Evolutionary conservation across 257 asterid species (phyloP).

Genomic region (Marsdenia floribunda): DNA sequence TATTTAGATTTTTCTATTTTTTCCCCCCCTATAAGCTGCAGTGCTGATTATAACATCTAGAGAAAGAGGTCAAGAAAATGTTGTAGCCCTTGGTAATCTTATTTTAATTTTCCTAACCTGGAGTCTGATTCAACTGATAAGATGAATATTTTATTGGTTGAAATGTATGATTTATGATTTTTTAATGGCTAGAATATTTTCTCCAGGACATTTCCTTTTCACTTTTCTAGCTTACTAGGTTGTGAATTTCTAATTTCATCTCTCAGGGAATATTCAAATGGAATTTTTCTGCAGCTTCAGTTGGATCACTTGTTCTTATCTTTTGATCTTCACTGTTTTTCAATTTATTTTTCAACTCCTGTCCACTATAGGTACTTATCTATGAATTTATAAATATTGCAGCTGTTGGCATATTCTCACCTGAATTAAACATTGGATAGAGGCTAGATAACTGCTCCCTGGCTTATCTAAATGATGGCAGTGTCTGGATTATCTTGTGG

Average conservation of each 20-base stretch:
- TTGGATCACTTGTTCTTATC: not conserved
- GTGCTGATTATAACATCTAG: not conserved
- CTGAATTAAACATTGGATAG: slow-evolving; percentile 19
- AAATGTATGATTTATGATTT: not conserved
- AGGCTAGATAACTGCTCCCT: slow-evolving; percentile 21
- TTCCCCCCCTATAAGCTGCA: not conserved
- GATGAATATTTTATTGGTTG: not conserved
- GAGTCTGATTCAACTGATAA: not conserved
- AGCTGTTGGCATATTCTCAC: slow-evolving; percentile 18
- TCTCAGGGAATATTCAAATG: slow-evolving; percentile 2
- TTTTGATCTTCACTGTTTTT: slow-evolving; percentile 13
- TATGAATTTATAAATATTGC: slow-evolving; percentile 14
- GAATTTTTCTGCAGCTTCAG: not conserved
- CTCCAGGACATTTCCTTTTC: not conserved
- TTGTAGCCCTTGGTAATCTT: not conserved
- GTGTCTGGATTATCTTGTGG: slow-evolving; percentile 61
- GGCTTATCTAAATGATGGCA: slow-evolving; percentile 29
- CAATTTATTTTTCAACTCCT: not conserved
- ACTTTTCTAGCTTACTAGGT: not conserved
- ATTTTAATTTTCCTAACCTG: not conserved
- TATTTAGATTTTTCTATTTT: not conserved
- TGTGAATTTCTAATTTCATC: not conserved
- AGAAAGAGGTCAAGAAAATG: not conserved
- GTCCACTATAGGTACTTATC: not conserved
- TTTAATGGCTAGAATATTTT: not conserved